phyloP scores from a whole-genome alignment of 1,284 basidiomycete genomes.

The Marasmius oreades region DNA sequence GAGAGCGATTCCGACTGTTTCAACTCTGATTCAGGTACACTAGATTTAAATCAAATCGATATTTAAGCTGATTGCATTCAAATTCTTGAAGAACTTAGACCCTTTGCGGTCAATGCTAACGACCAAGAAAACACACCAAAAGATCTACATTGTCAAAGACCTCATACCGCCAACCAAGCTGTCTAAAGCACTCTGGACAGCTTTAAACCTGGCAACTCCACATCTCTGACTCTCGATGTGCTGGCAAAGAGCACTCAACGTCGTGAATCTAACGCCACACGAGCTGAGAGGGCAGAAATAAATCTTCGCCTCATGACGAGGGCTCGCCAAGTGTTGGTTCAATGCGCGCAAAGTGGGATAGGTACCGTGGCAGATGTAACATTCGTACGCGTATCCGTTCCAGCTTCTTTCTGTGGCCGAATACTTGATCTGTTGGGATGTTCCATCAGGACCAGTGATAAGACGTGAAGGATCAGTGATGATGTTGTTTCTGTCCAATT shows the following conservation, averaged over 20 bases:
- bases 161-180: constrained; percentile 28
- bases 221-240: constrained; percentile 56
- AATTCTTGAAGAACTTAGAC: no score
- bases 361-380: constrained; percentile 45
- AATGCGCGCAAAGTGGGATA: constrained; percentile 36
- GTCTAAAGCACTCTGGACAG: constrained; percentile 36
- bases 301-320: constrained; percentile 41
- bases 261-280: constrained; percentile 36
- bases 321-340: constrained; percentile 50
- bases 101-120: no score
- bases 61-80: no score
- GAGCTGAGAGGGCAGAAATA: constrained; percentile 38
- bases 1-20: no score
- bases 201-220: constrained; percentile 40
- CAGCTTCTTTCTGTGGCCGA: constrained; percentile 39
- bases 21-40: no score
- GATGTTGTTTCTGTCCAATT: constrained; percentile 27
- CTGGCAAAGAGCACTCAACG: constrained; percentile 48
- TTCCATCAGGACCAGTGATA: constrained; percentile 25
- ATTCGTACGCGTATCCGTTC: constrained; percentile 48
- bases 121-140: no score
- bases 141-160: constrained; percentile 16
- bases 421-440: constrained; percentile 21
- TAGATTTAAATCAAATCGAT: no score
- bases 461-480: constrained; percentile 35